Percentiles rank a stretch among this genome's conserved stretches.
These are phyloP conservation scores for Pachyrhizus erosus DNA, from an alignment of 306 rosid genomes.

Conservation along the genomic window DNA sequence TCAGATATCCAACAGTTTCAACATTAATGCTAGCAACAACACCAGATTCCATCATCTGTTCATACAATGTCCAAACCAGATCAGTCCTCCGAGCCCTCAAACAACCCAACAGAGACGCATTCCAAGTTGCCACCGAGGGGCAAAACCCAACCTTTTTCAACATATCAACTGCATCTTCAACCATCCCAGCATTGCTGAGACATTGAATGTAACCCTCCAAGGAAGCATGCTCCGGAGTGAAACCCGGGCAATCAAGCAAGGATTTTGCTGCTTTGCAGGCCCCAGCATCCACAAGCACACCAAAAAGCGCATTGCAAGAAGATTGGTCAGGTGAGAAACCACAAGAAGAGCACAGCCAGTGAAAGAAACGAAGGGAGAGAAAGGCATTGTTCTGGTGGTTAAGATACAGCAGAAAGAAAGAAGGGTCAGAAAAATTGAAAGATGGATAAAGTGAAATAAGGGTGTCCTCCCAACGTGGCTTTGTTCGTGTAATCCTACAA, in stretches of 20 bases:
- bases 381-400: conserved; percentile 64
- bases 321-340: conserved; percentile 58
- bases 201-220: conserved; percentile 62
- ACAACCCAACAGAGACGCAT: conserved; percentile 58
- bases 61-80: conserved; percentile 72
- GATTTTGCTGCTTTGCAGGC: conserved; percentile 61
- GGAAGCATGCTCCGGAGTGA: conserved; percentile 55
- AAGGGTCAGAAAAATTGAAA: conserved; percentile 63
- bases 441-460: conserved; percentile 68
- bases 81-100: conserved; percentile 61
- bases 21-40: conserved; percentile 55
- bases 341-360: conserved; percentile 63
- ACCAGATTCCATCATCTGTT: conserved; percentile 62
- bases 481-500: conserved; percentile 61
- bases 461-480: conserved; percentile 75
- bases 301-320: conserved; percentile 59
- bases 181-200: conserved; percentile 60
- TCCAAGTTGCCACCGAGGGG: conserved; percentile 65
- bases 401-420: conserved; percentile 54
- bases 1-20: conserved; percentile 65
- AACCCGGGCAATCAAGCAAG: conserved; percentile 54
- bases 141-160: conserved; percentile 57
- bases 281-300: conserved; percentile 64
- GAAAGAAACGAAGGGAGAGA: conserved; percentile 75
- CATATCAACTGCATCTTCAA: conserved; percentile 62